phyloP scores from a whole-genome alignment of 2,329 filamentous ascomycete species.

The Arachnomyces sp. region DNA sequence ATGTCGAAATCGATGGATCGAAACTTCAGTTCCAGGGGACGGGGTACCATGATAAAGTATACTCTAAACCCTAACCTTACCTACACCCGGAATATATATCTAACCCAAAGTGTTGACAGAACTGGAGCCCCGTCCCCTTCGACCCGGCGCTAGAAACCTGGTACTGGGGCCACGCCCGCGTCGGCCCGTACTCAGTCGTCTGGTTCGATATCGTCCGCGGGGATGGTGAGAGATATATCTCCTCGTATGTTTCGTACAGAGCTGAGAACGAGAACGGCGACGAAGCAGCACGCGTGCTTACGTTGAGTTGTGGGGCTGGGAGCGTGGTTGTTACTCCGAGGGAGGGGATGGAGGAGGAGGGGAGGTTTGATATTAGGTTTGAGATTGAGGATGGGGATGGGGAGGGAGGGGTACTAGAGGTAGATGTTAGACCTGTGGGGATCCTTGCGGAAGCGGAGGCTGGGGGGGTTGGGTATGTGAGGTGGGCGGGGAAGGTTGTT shows the following conservation, averaged over 20 bases:
- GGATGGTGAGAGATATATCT: conserved; percentile 15
- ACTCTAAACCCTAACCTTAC: neutral
- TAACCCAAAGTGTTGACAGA: conserved; percentile 22
- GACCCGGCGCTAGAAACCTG: conserved; percentile 24
- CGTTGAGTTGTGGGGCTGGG: conserved; percentile 18
- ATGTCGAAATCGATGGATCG: conserved; percentile 23
- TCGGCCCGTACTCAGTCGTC: conserved; percentile 37
- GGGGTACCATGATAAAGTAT: conserved; percentile 41
- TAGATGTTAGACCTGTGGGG: neutral
- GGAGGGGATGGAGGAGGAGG: no score
- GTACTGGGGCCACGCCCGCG: conserved; percentile 40
- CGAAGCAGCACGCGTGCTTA: no score
- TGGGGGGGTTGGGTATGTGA: conserved; percentile 15
- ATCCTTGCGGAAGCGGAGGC: conserved; percentile 10
- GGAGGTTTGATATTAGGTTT: conserved; percentile 7
- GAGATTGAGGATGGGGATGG: conserved; percentile 9
- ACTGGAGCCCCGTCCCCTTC: conserved; percentile 36
- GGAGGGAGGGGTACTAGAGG: conserved; percentile 6
- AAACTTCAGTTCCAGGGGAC: conserved; percentile 27
- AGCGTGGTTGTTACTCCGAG: conserved; percentile 11
- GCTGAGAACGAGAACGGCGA: no score
- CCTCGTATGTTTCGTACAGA: conserved; percentile 20
- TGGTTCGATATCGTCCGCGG: conserved; percentile 33
- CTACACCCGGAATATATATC: neutral
- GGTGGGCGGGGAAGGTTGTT: conserved; percentile 17